phyloP scores from a whole-genome alignment of 129 eudicot species.

The Deinandra increscens region DNA sequence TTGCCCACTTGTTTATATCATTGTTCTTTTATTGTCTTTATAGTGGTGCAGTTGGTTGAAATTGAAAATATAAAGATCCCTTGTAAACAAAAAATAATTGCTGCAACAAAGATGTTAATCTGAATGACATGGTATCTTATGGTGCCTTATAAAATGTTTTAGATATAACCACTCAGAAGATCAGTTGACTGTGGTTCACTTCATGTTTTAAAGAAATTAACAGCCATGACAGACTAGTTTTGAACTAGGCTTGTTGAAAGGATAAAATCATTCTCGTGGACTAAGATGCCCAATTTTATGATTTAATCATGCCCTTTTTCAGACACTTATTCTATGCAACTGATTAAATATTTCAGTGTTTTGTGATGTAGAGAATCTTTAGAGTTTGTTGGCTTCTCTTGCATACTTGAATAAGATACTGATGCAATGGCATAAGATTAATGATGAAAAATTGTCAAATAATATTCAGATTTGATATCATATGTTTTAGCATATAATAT shows the following conservation, averaged over 20 bases:
- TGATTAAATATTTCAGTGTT: background rate
- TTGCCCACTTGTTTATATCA: constrained; percentile 51
- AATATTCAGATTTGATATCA: too few species aligned
- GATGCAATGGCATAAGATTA: too few species aligned
- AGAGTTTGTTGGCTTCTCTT: constrained; percentile 12
- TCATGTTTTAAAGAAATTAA: background rate
- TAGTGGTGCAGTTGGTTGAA: constrained; percentile 6
- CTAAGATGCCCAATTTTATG: background rate
- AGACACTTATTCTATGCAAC: constrained; percentile 5
- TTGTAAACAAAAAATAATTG: background rate
- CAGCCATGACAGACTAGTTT: background rate
- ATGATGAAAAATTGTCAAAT: background rate
- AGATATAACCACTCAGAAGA: constrained; percentile 13
- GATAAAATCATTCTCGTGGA: constrained; percentile 13
- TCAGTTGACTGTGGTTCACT: too few species aligned
- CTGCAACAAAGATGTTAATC: constrained; percentile 1
- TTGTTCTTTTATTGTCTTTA: background rate
- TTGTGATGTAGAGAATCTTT: background rate
- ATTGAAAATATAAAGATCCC: background rate
- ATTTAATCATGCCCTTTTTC: background rate
- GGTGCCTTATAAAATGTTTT: constrained; percentile 6
- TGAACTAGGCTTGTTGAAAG: background rate
- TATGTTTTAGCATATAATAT: too few species aligned
- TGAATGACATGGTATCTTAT: constrained; percentile 9
- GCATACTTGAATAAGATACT: constrained; percentile 7